Percentiles rank a stretch among this genome's conserved stretches.
phyloP scores from a whole-genome alignment of 1,284 basidiomycete species.

The Apiotrichum gracile region DNA sequence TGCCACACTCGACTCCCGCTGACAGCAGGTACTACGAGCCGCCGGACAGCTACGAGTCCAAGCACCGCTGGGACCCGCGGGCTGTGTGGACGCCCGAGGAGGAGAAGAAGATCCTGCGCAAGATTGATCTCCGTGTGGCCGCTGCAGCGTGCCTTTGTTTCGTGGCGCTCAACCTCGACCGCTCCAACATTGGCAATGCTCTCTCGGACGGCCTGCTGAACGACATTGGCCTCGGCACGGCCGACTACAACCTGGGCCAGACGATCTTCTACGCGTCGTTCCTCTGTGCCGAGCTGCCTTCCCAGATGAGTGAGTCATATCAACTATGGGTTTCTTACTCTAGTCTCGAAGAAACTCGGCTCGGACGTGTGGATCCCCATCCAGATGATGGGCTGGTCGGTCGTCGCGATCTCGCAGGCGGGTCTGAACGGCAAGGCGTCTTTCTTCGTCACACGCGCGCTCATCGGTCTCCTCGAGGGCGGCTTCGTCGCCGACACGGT shows the following conservation, averaged over 20 bases:
- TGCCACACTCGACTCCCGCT: not conserved
- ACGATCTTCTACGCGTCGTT: conserved; percentile 33
- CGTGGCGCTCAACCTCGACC: conserved; percentile 31
- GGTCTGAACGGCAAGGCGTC: conserved; percentile 22
- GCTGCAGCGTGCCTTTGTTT: conserved; percentile 32
- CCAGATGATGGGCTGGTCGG: conserved; percentile 40
- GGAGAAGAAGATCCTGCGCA: conserved; percentile 27
- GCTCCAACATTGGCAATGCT: conserved; percentile 35
- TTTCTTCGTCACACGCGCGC: conserved; percentile 38
- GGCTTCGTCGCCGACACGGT: conserved; percentile 46
- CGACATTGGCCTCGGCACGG: conserved; percentile 39
- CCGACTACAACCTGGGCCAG: conserved; percentile 41
- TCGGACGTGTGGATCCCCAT: conserved; percentile 42
- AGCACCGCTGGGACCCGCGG: conserved; percentile 37
- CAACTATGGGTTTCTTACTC: not conserved
- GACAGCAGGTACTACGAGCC: conserved; percentile 24
- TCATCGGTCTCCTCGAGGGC: conserved; percentile 39
- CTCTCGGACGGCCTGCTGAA: conserved; percentile 43
- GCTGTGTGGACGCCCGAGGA: conserved; percentile 42
- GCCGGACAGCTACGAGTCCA: conserved; percentile 32
- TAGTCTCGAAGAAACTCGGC: conserved; percentile 43
- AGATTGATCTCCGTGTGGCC: conserved; percentile 21
- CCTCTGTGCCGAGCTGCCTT: conserved; percentile 40
- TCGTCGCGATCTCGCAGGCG: conserved; percentile 29
- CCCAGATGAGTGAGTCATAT: conserved; percentile 20